Conservation (phyloP, 1,284 basidiomycete species). For the Anthracocystis setariae region DNA sequence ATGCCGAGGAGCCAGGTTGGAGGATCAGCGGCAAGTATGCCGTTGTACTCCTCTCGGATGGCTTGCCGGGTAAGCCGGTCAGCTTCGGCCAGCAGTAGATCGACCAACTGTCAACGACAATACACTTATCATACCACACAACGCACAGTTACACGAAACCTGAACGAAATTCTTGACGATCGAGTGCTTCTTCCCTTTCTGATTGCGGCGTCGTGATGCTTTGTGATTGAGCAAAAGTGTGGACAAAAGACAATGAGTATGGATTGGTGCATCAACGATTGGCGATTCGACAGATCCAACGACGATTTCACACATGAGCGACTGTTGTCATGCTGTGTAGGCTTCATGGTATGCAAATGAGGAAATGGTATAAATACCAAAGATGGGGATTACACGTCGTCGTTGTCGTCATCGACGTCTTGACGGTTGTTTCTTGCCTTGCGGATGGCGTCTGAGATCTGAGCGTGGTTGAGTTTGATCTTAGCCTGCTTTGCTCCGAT, state of each 20-base stretch:
- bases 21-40: constrained; percentile 81
- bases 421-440: constrained; percentile 23
- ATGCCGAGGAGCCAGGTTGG: constrained; percentile 79
- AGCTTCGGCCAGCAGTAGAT: constrained; percentile 39
- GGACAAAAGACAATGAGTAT: no score
- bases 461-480: constrained; percentile 45
- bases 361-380: no score
- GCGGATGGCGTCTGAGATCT: constrained; percentile 43
- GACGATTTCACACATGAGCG: no score
- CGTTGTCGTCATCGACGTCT: constrained; percentile 40
- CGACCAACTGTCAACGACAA: neutral
- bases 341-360: no score
- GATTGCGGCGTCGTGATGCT: no score
- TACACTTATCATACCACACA: constrained; percentile 9
- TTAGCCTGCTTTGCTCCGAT: constrained; percentile 27
- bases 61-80: constrained; percentile 45
- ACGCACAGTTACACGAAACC: neutral
- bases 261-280: no score
- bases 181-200: neutral
- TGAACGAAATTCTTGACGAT: constrained; percentile 1
- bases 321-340: no score
- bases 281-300: no score
- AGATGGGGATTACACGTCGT: neutral
- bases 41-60: constrained; percentile 62
- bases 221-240: no score